Evolutionary conservation across 129 eudicot genomes (phyloP), one percentile per base, ranked within the genome.

Genomic region (Flaveria bidentis): DNA sequence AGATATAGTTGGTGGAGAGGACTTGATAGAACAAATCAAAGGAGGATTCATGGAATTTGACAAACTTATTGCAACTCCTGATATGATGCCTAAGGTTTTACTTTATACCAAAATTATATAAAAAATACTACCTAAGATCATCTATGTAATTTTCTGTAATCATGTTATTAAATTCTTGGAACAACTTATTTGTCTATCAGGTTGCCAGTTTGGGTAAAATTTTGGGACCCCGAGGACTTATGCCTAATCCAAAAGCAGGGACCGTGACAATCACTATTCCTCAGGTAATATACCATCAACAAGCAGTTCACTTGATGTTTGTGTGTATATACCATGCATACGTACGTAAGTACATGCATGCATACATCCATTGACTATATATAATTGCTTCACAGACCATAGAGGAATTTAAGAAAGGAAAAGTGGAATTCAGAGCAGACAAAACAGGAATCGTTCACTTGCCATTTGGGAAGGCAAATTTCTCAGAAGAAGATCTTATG

Each of bases 231-330:
- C 81, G 98, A 84, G 98, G 98, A 72, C 97, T 93, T 36, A 93
- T 93, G 98, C 98, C 98, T 17, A 93, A 87, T 79, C 98, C 98
- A 2, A 93, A 93, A 81, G 98, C 98, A 47, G 98, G 98, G 47
- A 93, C 98, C 15, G 97, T 93, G 67, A 89, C 98, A 64, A 85
- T 93, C 53, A 85, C 88, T 49, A 78, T 93, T 51, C 84, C 97
- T 67, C 92, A 88, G 98, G 98, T 93, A 87, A 57, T 50, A 39
- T 65, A 69, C 12, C 22, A 26, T 45, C 81, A 56, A 20, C 36
- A 57, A 9, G 11, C 30, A 53, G 20, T 13, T 67, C 30, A 41
- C 68, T 22, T 42, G 26, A 77, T 56, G 15, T 30, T 17, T 42
- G 20, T 30, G 50, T 52, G 3, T 2, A 14, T 20, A 1, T 47